Conservation (phyloP, 106 monocot genomes). For the Ottelia alismoides region DNA sequence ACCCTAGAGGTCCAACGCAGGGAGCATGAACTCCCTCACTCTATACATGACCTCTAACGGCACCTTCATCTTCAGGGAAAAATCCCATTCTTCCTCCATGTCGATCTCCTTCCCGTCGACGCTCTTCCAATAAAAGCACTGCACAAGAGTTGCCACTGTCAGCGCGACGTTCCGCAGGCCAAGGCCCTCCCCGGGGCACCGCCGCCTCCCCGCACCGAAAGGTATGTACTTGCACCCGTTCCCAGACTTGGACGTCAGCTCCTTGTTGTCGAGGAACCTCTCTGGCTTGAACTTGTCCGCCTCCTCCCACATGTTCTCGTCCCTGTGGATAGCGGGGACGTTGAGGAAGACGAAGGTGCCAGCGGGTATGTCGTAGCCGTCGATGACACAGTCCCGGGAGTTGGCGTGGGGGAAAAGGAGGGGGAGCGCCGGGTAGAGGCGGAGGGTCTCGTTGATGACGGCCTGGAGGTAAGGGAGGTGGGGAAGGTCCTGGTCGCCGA, state of each 20-base stretch:
- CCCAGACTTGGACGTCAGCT: too few relatives aligned
- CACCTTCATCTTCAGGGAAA: conserved; percentile 15
- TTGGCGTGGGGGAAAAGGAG: conserved; percentile 10
- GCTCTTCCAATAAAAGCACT: conserved; percentile 42
- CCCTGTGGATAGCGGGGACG: neutral
- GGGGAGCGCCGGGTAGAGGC: conserved; percentile 5
- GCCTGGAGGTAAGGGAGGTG: conserved; percentile 5
- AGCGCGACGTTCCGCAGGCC: conserved; percentile 18
- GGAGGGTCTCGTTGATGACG: conserved; percentile 6
- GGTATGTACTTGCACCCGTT: too few relatives aligned
- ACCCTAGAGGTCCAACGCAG: too few relatives aligned
- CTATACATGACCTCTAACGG: conserved; percentile 14
- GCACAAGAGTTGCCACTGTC: conserved; percentile 24
- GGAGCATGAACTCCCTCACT: neutral
- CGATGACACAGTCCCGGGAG: neutral
- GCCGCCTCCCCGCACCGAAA: too few relatives aligned
- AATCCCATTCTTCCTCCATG: conserved; percentile 20
- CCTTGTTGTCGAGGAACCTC: conserved; percentile 23
- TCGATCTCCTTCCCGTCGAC: conserved; percentile 22
- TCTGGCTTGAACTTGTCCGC: conserved; percentile 7
- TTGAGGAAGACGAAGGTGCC: conserved; percentile 5
- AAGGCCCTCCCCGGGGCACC: too few relatives aligned
- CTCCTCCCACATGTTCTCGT: conserved; percentile 5
- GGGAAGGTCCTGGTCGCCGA: conserved; percentile 4
- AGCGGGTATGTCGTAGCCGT: neutral